These are phyloP conservation scores for Aspergillus sp. DNA, from an alignment of 2,329 filamentous ascomycete species.

Conservation along the genomic window DNA sequence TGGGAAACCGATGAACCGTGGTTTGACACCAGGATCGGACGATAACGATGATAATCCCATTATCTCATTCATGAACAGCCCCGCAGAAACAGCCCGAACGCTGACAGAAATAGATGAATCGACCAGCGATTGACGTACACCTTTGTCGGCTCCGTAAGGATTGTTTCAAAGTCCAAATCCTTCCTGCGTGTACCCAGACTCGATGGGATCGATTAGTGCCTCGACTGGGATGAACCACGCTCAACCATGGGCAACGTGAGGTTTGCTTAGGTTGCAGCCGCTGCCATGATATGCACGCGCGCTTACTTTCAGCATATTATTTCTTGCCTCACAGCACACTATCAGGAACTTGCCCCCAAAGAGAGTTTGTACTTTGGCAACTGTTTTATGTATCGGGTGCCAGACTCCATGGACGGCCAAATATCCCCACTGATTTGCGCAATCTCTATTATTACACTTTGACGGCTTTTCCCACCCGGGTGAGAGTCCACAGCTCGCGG, in stretches of 20 bases:
- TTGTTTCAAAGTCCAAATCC: not conserved
- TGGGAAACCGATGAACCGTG: not conserved
- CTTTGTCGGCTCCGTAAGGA: not conserved
- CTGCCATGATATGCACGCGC: not conserved
- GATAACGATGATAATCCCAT: not conserved
- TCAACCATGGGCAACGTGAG: not conserved
- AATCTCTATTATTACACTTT: not conserved
- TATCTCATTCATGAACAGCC: not conserved
- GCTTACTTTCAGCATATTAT: not conserved
- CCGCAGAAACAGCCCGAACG: not conserved
- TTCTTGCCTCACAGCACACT: not conserved
- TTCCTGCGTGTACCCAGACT: too few species aligned
- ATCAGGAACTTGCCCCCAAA: not conserved
- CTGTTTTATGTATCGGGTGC: not conserved
- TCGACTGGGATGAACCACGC: not conserved
- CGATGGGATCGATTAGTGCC: not conserved
- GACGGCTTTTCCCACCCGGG: not conserved
- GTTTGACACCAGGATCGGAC: not conserved
- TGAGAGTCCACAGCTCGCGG: not conserved
- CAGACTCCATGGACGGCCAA: not conserved
- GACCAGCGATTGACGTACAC: not conserved
- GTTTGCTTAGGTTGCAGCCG: not conserved
- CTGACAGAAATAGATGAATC: conserved; percentile 5
- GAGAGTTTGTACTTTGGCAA: not conserved
- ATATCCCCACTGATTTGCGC: not conserved